Conservation (phyloP, 306 rosid species). For the Trifolium repens region DNA sequence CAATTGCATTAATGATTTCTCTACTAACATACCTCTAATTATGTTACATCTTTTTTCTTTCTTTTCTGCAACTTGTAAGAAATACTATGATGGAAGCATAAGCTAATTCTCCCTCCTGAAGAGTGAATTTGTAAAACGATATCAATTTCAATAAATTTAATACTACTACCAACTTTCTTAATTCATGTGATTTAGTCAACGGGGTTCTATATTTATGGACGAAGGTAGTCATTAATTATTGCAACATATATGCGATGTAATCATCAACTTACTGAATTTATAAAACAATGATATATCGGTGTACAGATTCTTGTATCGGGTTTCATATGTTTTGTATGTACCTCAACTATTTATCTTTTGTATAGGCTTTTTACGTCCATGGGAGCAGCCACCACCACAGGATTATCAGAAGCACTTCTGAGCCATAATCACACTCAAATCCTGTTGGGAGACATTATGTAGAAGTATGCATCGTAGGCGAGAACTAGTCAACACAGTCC, state of each 20-base stretch:
- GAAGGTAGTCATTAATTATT: no score
- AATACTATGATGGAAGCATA: no score
- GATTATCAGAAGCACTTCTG: slow-evolving; percentile 81
- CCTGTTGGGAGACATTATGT: slow-evolving; percentile 42
- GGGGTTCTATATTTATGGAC: no score
- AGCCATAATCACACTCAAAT: slow-evolving; percentile 36
- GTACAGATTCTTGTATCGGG: slow-evolving; percentile 18
- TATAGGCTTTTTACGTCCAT: slow-evolving; percentile 69
- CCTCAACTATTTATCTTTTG: slow-evolving; percentile 39
- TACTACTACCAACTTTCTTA: no score
- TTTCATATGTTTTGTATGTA: slow-evolving; percentile 4
- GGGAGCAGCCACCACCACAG: slow-evolving; percentile 87
- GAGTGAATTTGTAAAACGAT: no score
- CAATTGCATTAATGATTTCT: no score
- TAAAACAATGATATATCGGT: slow-evolving; percentile 17
- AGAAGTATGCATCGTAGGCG: slow-evolving; percentile 49
- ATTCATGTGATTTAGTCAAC: no score
- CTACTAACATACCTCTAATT: no score
- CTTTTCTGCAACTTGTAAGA: no score
- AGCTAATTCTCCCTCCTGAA: no score
- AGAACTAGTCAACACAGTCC: slow-evolving; percentile 34
- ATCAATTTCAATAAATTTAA: no score
- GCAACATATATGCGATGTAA: no score
- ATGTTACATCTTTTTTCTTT: not conserved
- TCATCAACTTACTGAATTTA: not conserved